A percentile compares a stretch with the other conserved stretches of the same genome.
These are phyloP conservation scores for Garcia nutans DNA, from an alignment of 345 rosid genomes.

Conservation along the genomic window DNA sequence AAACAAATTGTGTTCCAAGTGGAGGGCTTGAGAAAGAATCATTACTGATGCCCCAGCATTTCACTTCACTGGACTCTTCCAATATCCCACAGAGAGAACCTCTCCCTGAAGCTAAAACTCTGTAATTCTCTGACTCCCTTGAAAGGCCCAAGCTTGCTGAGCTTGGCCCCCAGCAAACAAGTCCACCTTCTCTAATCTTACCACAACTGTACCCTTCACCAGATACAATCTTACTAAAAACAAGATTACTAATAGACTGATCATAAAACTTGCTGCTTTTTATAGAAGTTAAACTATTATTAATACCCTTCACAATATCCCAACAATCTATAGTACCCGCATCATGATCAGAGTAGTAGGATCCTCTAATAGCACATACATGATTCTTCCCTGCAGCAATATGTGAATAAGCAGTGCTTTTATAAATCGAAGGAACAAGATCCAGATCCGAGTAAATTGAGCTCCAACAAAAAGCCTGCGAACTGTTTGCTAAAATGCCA, in stretches of 20 bases:
- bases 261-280: constrained; percentile 41
- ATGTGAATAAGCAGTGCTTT: constrained; percentile 58
- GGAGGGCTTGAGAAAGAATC: constrained; percentile 39
- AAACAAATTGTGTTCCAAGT: constrained; percentile 42
- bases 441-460: constrained; percentile 43
- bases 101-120: constrained; percentile 55
- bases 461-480: constrained; percentile 70
- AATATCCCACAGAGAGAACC: constrained; percentile 58
- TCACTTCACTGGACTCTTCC: constrained; percentile 44
- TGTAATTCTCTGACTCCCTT: constrained; percentile 37
- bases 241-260: constrained; percentile 46
- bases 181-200: constrained; percentile 60
- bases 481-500: constrained; percentile 67
- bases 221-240: constrained; percentile 56
- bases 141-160: constrained; percentile 45
- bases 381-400: constrained; percentile 84
- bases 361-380: constrained; percentile 85
- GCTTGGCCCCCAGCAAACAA: constrained; percentile 83
- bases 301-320: constrained; percentile 45
- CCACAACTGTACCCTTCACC: constrained; percentile 96
- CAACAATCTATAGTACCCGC: constrained; percentile 78
- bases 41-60: constrained; percentile 62
- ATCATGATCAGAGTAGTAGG: constrained; percentile 66
- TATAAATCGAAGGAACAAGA: constrained; percentile 63
- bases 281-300: constrained; percentile 40